Evolutionary conservation across 176 grass and related monocot species (phyloP), one percentile per base, ranked within the genome.

Genomic region (Poa pratensis): DNA sequence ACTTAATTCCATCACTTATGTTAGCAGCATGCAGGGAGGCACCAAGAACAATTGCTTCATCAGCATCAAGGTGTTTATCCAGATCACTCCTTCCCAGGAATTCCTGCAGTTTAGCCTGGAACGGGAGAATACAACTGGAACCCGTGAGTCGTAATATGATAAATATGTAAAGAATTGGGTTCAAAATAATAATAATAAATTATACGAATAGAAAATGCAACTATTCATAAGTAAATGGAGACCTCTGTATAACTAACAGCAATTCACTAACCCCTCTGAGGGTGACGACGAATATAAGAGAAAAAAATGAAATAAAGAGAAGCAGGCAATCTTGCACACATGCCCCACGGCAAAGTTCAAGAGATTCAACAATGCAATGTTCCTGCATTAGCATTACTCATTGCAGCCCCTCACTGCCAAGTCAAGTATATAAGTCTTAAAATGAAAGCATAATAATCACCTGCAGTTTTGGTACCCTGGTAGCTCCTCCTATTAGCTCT

Each of bases 1-100:
- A 80, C 89, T 99, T 99, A 77, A 99, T 99, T 83, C 97, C 97
- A 72, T 99, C 97, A 86, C 94, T 99, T 81, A 99, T 82, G 78
- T 99, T 99, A 84, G 97, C 97, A 88, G 97, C 94, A 88, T 92
- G 91, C 85, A 99, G 81, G 88, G 97, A 99, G 32, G 97, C 84
- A 53, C 97, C 97, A 43, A 99, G 94, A 89, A 94, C 97, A 62
- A 92, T 96, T 73, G 97, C 97, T 90, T 99, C 97, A 80, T 99
- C 97, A 88, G 97, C 97, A 89, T 99, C 97, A 79, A 99, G 90
- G 83, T 99, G 97, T 55, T 88, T 96, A 88, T 92, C 97, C 22
- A 99, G 79, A 74, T 89, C 81, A 13, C 66, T 94, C n/a, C 91
- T 83, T 66, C 94, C 94, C 26, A 99, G 73, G 93, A 94, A 99